Conservation (phyloP, 306 rosid species). For the Lablab purpureus region DNA sequence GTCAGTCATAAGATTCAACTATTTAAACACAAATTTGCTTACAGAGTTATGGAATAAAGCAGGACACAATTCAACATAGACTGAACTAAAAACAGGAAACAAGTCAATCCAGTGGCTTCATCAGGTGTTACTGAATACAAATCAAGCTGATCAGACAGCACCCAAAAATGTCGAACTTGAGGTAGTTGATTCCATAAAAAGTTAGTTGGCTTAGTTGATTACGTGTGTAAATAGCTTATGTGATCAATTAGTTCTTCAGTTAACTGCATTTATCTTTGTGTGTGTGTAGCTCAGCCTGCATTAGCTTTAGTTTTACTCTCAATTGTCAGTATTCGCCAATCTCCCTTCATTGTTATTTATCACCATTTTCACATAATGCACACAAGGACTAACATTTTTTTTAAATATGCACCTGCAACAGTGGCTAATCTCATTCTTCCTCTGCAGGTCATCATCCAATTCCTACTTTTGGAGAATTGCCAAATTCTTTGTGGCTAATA, state of each 20-base stretch:
- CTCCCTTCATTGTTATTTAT: no score
- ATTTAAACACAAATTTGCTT: neutral
- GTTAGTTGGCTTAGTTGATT: neutral
- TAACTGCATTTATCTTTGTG: neutral
- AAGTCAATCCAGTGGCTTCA: constrained; percentile 10
- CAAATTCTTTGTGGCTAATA: neutral
- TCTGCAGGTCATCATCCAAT: neutral
- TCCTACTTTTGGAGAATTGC: neutral
- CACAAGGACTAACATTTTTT: neutral
- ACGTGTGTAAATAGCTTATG: neutral
- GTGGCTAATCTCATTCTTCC: constrained; percentile 10
- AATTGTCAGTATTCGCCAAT: neutral
- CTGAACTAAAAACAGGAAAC: constrained; percentile 9
- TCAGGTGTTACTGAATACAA: neutral
- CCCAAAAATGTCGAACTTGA: neutral
- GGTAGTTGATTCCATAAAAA: neutral
- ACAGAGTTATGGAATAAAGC: neutral
- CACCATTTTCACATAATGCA: neutral
- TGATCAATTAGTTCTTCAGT: neutral
- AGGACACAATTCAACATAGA: neutral
- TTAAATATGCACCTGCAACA: neutral
- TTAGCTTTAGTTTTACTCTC: no score
- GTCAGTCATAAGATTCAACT: constrained; percentile 1
- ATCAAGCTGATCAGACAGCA: neutral
- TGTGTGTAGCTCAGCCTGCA: neutral